phyloP scores from a whole-genome alignment of 306 rosid genomes.

The Alnus glutinosa region DNA sequence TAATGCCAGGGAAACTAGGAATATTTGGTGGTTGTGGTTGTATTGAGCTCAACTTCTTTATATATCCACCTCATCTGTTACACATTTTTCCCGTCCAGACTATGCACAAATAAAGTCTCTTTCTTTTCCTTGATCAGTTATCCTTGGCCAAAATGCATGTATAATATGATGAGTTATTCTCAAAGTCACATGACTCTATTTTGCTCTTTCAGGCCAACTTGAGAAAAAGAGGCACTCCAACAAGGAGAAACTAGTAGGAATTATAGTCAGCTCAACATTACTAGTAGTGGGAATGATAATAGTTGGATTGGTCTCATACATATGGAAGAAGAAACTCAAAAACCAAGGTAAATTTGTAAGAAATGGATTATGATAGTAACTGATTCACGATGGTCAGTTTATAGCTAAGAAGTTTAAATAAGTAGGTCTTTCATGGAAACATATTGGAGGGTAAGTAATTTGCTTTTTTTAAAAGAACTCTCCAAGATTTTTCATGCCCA shows the following conservation, averaged over 20 bases:
- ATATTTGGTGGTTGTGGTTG: background rate
- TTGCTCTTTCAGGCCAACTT: background rate
- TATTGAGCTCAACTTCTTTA: background rate
- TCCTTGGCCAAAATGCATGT: background rate
- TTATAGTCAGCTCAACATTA: background rate
- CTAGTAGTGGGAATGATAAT: background rate
- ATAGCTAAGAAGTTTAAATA: too few species aligned
- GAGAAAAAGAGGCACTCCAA: background rate
- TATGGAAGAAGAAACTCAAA: background rate
- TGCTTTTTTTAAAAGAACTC: too few species aligned
- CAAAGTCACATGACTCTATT: background rate
- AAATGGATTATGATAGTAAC: background rate
- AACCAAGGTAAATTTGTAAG: background rate
- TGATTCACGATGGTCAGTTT: too few species aligned
- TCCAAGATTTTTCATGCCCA: too few species aligned
- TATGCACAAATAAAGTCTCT: background rate
- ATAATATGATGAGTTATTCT: background rate
- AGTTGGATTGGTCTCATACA: background rate
- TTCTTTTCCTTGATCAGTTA: background rate
- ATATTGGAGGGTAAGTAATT: too few species aligned
- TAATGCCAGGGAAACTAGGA: too few species aligned
- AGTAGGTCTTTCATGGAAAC: too few species aligned
- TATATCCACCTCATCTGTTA: too few species aligned
- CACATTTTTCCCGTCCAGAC: too few species aligned
- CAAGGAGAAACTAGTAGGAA: slow-evolving; percentile 2